Evolutionary conservation across 768 basidiomycete species (phyloP).

Genomic region (Suillus alpinus): DNA sequence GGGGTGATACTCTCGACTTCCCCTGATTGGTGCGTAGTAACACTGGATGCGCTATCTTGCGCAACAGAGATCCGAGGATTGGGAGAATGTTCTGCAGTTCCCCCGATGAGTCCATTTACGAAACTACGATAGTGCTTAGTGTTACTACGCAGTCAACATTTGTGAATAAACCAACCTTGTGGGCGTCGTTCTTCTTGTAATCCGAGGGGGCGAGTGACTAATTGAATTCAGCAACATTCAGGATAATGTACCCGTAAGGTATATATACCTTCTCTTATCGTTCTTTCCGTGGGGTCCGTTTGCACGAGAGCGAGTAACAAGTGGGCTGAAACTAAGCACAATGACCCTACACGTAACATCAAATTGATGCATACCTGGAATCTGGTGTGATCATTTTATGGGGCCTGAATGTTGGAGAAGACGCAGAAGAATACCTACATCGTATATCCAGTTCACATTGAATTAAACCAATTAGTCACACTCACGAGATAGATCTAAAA

Average conservation of each 20-base stretch:
- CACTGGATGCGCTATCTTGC: background rate
- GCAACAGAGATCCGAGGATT: background rate
- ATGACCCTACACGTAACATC: background rate
- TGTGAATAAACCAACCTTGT: background rate
- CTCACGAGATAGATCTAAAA: constrained; percentile 20
- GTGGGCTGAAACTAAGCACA: constrained; percentile 16
- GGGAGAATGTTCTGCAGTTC: background rate
- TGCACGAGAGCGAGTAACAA: constrained; percentile 18
- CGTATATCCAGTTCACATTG: background rate
- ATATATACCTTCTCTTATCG: background rate
- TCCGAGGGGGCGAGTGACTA: background rate
- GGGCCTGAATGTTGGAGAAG: constrained; percentile 14
- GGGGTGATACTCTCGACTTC: background rate
- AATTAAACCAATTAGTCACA: constrained; percentile 3
- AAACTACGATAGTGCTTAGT: background rate
- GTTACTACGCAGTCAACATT: background rate
- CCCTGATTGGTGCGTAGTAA: background rate
- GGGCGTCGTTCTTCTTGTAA: background rate
- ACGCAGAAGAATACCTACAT: constrained; percentile 18
- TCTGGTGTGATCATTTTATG: constrained; percentile 30
- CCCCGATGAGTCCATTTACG: background rate
- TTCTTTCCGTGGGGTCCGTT: constrained; percentile 15
- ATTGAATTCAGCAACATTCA: background rate
- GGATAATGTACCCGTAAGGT: no score
- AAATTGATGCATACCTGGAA: constrained; percentile 21